Percentiles rank a stretch among this genome's conserved stretches.
Evolutionary conservation across 306 rosid genomes (phyloP).

Genomic region (Vicia villosa): DNA sequence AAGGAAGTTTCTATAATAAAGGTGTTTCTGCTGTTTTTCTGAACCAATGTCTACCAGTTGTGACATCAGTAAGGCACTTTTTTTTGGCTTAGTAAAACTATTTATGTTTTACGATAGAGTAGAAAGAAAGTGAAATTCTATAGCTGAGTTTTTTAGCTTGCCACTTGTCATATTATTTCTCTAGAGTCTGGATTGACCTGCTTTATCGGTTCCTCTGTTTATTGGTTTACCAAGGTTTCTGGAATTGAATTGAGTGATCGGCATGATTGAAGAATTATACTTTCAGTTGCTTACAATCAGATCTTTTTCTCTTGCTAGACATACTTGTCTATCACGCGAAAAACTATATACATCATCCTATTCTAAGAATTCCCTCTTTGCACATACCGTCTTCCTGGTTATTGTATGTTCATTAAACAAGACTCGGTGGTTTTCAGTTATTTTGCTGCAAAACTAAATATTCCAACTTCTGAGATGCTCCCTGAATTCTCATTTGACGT

Average conservation of each 20-base stretch:
- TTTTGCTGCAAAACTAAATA: not conserved
- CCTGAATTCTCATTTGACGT: slow-evolving; percentile 3
- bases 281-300: not conserved
- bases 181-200: not conserved
- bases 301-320: not conserved
- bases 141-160: not conserved
- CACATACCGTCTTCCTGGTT: slow-evolving; percentile 7
- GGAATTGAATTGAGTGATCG: not conserved
- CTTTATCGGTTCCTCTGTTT: slow-evolving; percentile 17
- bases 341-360: not conserved
- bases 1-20: not conserved
- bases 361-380: slow-evolving; percentile 5
- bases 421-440: slow-evolving; percentile 24
- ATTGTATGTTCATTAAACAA: slow-evolving; percentile 5
- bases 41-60: not conserved
- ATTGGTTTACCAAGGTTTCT: not conserved
- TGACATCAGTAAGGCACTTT: not conserved
- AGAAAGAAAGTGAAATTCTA: slow-evolving; percentile 6
- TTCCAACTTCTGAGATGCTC: slow-evolving; percentile 15
- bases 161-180: slow-evolving; percentile 1
- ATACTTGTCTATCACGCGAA: not conserved
- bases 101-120: not conserved
- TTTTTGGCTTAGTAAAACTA: slow-evolving; percentile 8
- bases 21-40: not conserved
- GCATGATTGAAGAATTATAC: slow-evolving; percentile 15